These are phyloP conservation scores for Punctularia strigosozonata DNA, from an alignment of 768 basidiomycete genomes.

Conservation along the genomic window DNA sequence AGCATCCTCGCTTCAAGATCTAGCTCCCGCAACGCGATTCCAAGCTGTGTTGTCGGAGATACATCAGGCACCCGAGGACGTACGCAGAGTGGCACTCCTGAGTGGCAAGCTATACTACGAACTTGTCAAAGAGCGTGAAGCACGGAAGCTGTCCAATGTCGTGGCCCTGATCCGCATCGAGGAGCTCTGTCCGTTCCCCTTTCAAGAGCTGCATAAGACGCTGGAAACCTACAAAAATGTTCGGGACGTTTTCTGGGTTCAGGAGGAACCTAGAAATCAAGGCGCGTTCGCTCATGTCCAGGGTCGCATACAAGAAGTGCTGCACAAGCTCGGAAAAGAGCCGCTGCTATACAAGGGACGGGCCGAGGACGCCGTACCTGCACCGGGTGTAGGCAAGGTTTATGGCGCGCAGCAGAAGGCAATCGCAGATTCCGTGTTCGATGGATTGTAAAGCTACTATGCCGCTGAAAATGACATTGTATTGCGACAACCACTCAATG, in stretches of 20 bases:
- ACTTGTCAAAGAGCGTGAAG: constrained; percentile 56
- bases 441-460: no score
- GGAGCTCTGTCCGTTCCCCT: constrained; percentile 86
- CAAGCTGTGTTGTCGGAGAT: constrained; percentile 55
- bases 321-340: constrained; percentile 25
- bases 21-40: constrained; percentile 51
- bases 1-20: constrained; percentile 50
- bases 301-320: constrained; percentile 39
- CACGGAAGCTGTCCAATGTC: constrained; percentile 28
- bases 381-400: constrained; percentile 59
- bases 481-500: no score
- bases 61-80: constrained; percentile 20
- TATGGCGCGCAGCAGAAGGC: constrained; percentile 55
- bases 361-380: constrained; percentile 62
- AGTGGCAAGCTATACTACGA: constrained; percentile 88
- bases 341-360: constrained; percentile 51
- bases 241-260: constrained; percentile 50
- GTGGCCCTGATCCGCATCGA: constrained; percentile 73
- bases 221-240: constrained; percentile 34
- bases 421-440: constrained; percentile 49
- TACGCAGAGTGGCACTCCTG: constrained; percentile 59
- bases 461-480: no score
- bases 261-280: constrained; percentile 86
- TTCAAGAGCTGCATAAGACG: constrained; percentile 32
- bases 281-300: constrained; percentile 65